Evolutionary conservation across 192 early-diverging fungal genomes (phyloP).

Genomic region (Coemansia sp.): DNA sequence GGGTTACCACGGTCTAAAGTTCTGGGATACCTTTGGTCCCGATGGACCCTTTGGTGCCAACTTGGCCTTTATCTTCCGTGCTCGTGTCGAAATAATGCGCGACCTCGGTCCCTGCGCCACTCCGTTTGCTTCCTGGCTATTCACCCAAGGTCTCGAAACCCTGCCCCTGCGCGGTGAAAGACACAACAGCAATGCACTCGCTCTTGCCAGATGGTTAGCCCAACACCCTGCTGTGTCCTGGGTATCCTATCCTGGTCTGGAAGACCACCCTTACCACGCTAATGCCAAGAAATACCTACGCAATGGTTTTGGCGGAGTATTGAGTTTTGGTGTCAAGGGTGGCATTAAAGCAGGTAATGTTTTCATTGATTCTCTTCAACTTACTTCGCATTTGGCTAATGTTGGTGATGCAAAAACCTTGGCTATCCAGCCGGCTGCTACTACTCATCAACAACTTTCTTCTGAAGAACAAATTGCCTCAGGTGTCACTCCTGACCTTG

Average conservation of each 20-base stretch:
- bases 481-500: slow-evolving; percentile 76
- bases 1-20: slow-evolving; percentile 83
- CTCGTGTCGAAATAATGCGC: slow-evolving; percentile 80
- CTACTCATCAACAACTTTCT: slow-evolving; percentile 86
- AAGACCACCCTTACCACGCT: slow-evolving; percentile 69
- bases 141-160: slow-evolving; percentile 88
- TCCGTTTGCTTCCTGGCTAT: slow-evolving; percentile 85
- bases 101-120: slow-evolving; percentile 82
- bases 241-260: slow-evolving; percentile 87
- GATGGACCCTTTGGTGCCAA: slow-evolving; percentile 54
- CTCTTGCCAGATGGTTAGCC: slow-evolving; percentile 76
- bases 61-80: slow-evolving; percentile 69
- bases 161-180: slow-evolving; percentile 85
- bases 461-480: slow-evolving; percentile 73
- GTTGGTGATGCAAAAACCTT: slow-evolving; percentile 92
- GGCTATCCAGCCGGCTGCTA: slow-evolving; percentile 78
- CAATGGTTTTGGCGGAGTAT: slow-evolving; percentile 82
- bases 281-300: slow-evolving; percentile 80
- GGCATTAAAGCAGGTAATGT: slow-evolving; percentile 52
- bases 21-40: slow-evolving; percentile 84
- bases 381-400: slow-evolving; percentile 89
- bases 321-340: slow-evolving; percentile 71
- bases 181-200: slow-evolving; percentile 74
- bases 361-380: slow-evolving; percentile 76
- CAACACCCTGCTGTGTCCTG: slow-evolving; percentile 70